Percentiles rank a stretch among this genome's conserved stretches.
phyloP scores from a whole-genome alignment of 306 rosid species.

The Crataegus laevigata region DNA sequence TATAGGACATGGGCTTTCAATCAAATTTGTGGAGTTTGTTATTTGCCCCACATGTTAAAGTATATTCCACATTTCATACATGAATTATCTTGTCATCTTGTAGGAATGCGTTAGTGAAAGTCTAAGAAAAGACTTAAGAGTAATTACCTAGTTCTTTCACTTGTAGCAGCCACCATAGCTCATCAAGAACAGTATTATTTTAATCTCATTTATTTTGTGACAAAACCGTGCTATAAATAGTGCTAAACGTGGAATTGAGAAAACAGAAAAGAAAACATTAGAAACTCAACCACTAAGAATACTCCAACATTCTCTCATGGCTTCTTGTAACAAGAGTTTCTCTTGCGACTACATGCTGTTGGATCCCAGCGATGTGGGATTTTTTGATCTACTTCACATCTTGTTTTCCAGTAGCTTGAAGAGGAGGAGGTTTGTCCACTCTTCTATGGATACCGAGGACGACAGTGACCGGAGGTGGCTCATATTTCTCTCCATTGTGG shows the following conservation, averaged over 20 bases:
- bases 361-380: slow-evolving; percentile 45
- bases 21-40: neutral
- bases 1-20: neutral
- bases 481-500: slow-evolving; percentile 42
- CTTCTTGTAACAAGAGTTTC: slow-evolving; percentile 39
- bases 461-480: slow-evolving; percentile 44
- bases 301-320: neutral
- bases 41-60: neutral
- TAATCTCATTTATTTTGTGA: neutral
- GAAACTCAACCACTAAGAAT: neutral
- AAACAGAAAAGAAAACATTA: neutral
- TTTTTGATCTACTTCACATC: slow-evolving; percentile 38
- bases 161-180: neutral
- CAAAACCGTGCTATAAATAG: neutral
- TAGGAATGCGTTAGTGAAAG: neutral
- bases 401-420: slow-evolving; percentile 30
- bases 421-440: slow-evolving; percentile 39
- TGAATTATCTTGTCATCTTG: neutral
- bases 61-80: neutral
- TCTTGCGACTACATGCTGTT: slow-evolving; percentile 44
- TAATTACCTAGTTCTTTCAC: neutral
- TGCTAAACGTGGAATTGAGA: neutral
- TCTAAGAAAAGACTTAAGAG: neutral
- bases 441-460: slow-evolving; percentile 15
- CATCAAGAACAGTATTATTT: neutral